phyloP scores from a whole-genome alignment of 768 basidiomycete species.

The Cystofilobasidium macerans region DNA sequence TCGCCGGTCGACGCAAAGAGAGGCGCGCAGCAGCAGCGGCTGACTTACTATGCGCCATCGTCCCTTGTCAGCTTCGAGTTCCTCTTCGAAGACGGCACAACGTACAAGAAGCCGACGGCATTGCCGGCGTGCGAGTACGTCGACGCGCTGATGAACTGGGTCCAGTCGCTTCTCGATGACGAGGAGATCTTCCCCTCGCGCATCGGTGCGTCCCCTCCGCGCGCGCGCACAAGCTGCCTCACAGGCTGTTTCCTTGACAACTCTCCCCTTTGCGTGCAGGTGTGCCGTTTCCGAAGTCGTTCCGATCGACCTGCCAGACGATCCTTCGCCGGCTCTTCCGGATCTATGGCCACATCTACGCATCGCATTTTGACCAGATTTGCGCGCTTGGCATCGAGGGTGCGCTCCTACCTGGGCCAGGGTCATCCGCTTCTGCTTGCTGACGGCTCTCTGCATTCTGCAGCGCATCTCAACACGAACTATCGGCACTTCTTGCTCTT shows the following conservation, averaged over 20 bases:
- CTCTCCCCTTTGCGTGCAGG: slow-evolving; percentile 45
- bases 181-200: slow-evolving; percentile 85
- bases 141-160: slow-evolving; percentile 98
- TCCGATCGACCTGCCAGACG: slow-evolving; percentile 79
- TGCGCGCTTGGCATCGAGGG: slow-evolving; percentile 98
- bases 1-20: not conserved
- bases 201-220: slow-evolving; percentile 52
- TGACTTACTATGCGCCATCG: not conserved
- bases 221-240: too few species aligned
- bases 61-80: slow-evolving; percentile 20
- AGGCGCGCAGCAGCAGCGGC: not conserved
- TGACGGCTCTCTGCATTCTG: not conserved
- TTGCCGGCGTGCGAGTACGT: slow-evolving; percentile 60
- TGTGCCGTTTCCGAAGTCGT: slow-evolving; percentile 78
- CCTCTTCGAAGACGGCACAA: slow-evolving; percentile 25
- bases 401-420: slow-evolving; percentile 37
- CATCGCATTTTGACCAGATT: slow-evolving; percentile 97
- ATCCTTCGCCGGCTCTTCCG: slow-evolving; percentile 87
- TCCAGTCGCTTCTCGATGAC: slow-evolving; percentile 82
- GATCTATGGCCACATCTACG: slow-evolving; percentile 96
- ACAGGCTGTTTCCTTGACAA: too few species aligned
- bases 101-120: slow-evolving; percentile 35
- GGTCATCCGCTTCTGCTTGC: not conserved
- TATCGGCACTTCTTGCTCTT: slow-evolving; percentile 98
- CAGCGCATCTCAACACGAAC: slow-evolving; percentile 95